phyloP scores from a whole-genome alignment of 1,284 basidiomycete species.

The Austroboletus novae-zelandiae region DNA sequence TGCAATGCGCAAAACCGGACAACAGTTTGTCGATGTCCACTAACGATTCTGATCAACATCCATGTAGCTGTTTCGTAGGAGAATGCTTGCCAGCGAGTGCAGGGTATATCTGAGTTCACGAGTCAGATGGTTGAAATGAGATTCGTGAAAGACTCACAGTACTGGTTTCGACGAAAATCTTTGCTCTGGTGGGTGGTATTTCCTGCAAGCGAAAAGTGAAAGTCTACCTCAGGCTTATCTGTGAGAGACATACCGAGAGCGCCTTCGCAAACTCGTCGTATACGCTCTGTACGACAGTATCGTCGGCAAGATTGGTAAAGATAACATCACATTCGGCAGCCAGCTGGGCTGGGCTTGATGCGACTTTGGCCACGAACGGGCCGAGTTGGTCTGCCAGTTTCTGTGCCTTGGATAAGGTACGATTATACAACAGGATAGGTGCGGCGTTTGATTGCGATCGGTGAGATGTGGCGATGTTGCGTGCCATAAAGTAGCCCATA shows the following conservation, averaged over 20 bases:
- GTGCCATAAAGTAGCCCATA: slow-evolving; percentile 74
- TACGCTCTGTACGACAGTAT: slow-evolving; percentile 69
- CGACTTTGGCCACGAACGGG: slow-evolving; percentile 44
- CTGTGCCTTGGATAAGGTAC: slow-evolving; percentile 58
- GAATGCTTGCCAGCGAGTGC: slow-evolving; percentile 54
- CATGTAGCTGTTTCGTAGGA: background rate
- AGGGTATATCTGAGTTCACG: slow-evolving; percentile 58
- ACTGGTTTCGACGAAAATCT: slow-evolving; percentile 81
- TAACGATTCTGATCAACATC: slow-evolving; percentile 20
- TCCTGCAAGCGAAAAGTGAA: slow-evolving; percentile 30
- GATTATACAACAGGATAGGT: slow-evolving; percentile 69
- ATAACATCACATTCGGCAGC: slow-evolving; percentile 75
- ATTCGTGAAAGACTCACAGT: slow-evolving; percentile 49
- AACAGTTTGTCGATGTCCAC: slow-evolving; percentile 73
- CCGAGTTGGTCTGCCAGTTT: slow-evolving; percentile 56
- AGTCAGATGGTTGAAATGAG: slow-evolving; percentile 5
- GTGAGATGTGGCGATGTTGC: slow-evolving; percentile 64
- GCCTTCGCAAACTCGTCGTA: slow-evolving; percentile 64
- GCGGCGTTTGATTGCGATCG: slow-evolving; percentile 36
- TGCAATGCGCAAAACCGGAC: slow-evolving; percentile 57
- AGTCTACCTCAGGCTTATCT: slow-evolving; percentile 2
- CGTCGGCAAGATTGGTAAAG: slow-evolving; percentile 73
- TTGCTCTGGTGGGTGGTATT: slow-evolving; percentile 45
- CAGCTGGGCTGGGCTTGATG: slow-evolving; percentile 54
- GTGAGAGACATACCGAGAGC: slow-evolving; percentile 38